These are phyloP conservation scores for Friedmanniomyces simplex DNA, from an alignment of 495 filamentous ascomycete species.

Conservation along the genomic window DNA sequence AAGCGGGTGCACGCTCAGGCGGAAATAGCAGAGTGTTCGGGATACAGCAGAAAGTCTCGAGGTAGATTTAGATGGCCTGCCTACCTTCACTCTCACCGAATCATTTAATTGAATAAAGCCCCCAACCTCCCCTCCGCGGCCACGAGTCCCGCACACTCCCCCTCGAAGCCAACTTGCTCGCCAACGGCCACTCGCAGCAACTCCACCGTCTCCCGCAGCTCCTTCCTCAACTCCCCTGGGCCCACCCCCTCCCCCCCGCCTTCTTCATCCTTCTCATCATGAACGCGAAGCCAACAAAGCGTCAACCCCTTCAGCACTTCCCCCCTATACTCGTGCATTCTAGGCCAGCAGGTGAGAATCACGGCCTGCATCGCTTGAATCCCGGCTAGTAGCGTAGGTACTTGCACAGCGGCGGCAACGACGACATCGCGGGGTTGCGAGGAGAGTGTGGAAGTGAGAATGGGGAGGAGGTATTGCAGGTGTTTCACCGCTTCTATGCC, in stretches of 20 bases:
- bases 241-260: no score
- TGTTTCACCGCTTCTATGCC: conserved; percentile 64
- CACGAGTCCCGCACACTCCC: conserved; percentile 31
- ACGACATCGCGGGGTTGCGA: conserved; percentile 71
- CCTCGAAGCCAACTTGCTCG: conserved; percentile 26
- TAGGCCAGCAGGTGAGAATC: conserved; percentile 63
- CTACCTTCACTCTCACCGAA: not conserved
- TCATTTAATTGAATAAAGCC: conserved; percentile 33
- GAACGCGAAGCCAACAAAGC: conserved; percentile 56
- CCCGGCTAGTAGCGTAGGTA: conserved; percentile 42
- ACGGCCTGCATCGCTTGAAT: conserved; percentile 45
- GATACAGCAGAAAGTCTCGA: no score
- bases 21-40: no score
- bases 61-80: not conserved
- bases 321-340: conserved; percentile 53
- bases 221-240: conserved; percentile 36
- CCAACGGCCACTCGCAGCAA: conserved; percentile 30
- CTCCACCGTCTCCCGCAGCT: conserved; percentile 39
- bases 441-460: conserved; percentile 52
- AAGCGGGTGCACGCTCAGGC: no score
- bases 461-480: conserved; percentile 59
- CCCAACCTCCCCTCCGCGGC: conserved; percentile 35
- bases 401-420: conserved; percentile 37
- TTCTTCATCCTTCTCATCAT: conserved; percentile 37
- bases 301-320: conserved; percentile 57